Conservation (phyloP, 73 alveolate species). For the Stentor roeselii region DNA sequence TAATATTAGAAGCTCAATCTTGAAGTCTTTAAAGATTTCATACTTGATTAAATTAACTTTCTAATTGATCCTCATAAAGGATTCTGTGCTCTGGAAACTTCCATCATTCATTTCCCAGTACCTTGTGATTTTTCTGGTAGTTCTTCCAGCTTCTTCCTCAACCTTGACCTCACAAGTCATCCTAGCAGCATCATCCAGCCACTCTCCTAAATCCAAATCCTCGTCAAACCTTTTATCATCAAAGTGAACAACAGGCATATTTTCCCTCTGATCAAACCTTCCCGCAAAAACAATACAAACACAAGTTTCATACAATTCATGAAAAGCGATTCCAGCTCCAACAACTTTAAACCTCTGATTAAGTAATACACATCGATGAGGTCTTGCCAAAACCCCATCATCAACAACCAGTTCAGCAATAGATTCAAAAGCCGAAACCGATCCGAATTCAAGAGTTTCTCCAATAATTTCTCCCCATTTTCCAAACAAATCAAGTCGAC, state of each 20-base stretch:
- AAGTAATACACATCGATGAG: constrained; percentile 2
- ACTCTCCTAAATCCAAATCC: background rate
- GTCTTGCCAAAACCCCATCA: constrained; percentile 15
- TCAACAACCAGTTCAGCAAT: constrained; percentile 67
- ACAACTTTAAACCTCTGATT: constrained; percentile 21
- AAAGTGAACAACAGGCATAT: background rate
- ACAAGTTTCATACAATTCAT: background rate
- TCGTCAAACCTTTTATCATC: background rate
- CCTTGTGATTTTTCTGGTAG: background rate
- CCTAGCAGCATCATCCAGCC: constrained; percentile 17
- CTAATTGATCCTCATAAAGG: too few species aligned
- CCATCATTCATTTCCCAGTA: constrained; percentile 30
- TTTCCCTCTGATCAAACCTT: background rate
- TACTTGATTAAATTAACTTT: too few species aligned
- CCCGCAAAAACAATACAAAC: constrained; percentile 13
- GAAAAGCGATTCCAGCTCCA: background rate
- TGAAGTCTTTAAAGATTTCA: too few species aligned
- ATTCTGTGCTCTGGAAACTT: background rate
- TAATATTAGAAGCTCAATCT: too few species aligned
- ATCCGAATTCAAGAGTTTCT: constrained; percentile 75
- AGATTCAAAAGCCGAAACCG: constrained; percentile 52
- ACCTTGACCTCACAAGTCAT: constrained; percentile 9
- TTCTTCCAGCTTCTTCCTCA: constrained; percentile 7
- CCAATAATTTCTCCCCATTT: constrained; percentile 88
- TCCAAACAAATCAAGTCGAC: constrained; percentile 76